Base-by-base conservation (phyloP, 257 asterid genomes). In the Solanum stenotomum region DNA sequence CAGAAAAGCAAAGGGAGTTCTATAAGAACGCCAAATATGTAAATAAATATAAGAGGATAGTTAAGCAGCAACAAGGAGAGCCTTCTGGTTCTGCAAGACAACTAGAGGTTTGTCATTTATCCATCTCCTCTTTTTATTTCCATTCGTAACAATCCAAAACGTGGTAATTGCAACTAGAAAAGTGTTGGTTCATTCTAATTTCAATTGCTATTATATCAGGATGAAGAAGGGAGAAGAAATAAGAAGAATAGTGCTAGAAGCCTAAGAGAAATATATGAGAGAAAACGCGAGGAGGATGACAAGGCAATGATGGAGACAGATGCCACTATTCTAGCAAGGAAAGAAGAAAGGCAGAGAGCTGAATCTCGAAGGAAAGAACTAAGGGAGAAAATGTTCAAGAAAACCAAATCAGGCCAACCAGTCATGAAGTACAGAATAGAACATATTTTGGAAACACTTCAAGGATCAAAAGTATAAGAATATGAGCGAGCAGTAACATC, bases 391-490 rank as follows among this genome's bases (percentile, higher is more conserved):
- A 97, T 97, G 98, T 93, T 88, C 52, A 96, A 96, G 97, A 97
- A 94, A 92, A 97, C 99, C 3, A 94, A 83, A 91, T 93, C 93
- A 0, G 99, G 99, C 84, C 99, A 96, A 82, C 99, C 99, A 8
- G 98, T 96, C 46, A 96, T 97, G 99, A 97, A 94, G 91, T 94
- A 93, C 92, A 93, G 98, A 93, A 94, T 97, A n/a, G 98, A 97
- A 92, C 99, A 94, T 89, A 89, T 97, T 46, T 85, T 97, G 89
- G 98, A 95, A 92, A 91, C 95, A 65, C 87, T 96, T 86, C 93
- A 93, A 90, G 92, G 91, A 83, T 85, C 98, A 86, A 84, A 91
- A 35, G 87, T 81, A 61, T 52, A 52, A 52, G 56, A 42, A 42
- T 46, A 44, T 44, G 56, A 44, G 56, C 56, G 56, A 44, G 52